A percentile compares a stretch with the other conserved stretches of the same genome.
phyloP scores from a whole-genome alignment of 139 green algal genomes.

The Astrephomene gubernaculifera region DNA sequence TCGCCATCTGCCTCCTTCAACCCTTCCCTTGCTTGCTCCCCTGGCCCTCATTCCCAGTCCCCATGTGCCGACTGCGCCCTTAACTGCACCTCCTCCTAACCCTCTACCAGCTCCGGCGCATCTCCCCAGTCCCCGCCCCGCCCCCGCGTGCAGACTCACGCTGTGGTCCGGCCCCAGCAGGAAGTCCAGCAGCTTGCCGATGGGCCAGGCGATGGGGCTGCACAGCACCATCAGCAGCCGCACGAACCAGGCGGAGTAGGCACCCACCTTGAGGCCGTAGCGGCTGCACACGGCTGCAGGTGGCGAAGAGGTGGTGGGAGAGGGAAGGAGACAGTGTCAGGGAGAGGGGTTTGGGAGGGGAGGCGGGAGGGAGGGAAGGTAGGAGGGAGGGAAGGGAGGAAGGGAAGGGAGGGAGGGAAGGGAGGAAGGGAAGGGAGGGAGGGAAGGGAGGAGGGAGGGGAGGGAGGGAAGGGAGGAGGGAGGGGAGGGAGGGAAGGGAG shows the following conservation, averaged over 20 bases:
- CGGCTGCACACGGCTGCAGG: conserved; percentile 89
- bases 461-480: no score
- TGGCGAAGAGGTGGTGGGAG: conserved; percentile 64
- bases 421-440: no score
- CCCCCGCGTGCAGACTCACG: conserved; percentile 13
- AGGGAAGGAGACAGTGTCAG: not conserved
- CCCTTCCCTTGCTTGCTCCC: not conserved
- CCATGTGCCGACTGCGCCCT: no score
- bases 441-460: no score
- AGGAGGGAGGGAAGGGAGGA: no score
- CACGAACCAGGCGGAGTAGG: conserved; percentile 84
- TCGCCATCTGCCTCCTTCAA: not conserved
- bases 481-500: no score
- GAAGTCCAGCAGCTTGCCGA: conserved; percentile 87
- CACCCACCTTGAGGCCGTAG: conserved; percentile 90
- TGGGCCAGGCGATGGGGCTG: conserved; percentile 79
- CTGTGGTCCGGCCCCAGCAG: conserved; percentile 80
- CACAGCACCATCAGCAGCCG: conserved; percentile 78
- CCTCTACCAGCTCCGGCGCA: no score
- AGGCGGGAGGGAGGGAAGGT: no score
- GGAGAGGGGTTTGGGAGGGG: not conserved
- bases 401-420: no score
- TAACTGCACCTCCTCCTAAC: no score
- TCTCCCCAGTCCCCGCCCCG: no score
- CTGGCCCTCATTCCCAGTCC: no score